Percentiles rank a stretch among this genome's conserved stretches.
phyloP scores from a whole-genome alignment of 1,284 basidiomycete genomes.

The Salmacisia buchloeana region DNA sequence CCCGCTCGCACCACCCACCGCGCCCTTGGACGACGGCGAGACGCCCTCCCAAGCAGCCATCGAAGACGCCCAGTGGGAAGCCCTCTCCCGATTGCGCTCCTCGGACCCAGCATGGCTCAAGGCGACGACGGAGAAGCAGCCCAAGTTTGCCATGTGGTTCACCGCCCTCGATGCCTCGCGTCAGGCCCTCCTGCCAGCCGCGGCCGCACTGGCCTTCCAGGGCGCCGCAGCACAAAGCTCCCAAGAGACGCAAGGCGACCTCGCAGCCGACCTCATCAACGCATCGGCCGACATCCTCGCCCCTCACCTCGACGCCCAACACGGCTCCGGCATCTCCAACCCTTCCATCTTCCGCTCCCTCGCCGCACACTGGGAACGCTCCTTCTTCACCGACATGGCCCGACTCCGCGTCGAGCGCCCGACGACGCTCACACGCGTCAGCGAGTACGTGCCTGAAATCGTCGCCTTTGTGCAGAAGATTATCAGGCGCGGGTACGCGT shows the following conservation, averaged over 20 bases:
- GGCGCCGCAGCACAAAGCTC: neutral
- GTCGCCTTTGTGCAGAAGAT: slow-evolving; percentile 82
- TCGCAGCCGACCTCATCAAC: slow-evolving; percentile 30
- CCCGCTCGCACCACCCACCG: slow-evolving; percentile 37
- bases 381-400: slow-evolving; percentile 89
- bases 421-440: slow-evolving; percentile 87
- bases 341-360: slow-evolving; percentile 78
- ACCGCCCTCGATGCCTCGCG: slow-evolving; percentile 21
- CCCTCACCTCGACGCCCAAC: slow-evolving; percentile 27
- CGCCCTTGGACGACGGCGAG: slow-evolving; percentile 14
- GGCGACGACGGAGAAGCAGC: slow-evolving; percentile 31
- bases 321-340: slow-evolving; percentile 73
- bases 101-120: slow-evolving; percentile 35
- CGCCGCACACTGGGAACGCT: slow-evolving; percentile 81
- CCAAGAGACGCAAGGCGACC: slow-evolving; percentile 11
- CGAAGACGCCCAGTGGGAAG: slow-evolving; percentile 45
- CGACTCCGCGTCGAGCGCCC: slow-evolving; percentile 79
- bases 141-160: slow-evolving; percentile 47
- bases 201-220: neutral
- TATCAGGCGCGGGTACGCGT: slow-evolving; percentile 82
- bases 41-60: slow-evolving; percentile 14
- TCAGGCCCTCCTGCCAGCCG: slow-evolving; percentile 1
- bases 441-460: slow-evolving; percentile 94
- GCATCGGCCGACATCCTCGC: slow-evolving; percentile 43
- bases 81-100: slow-evolving; percentile 24